Evolutionary conservation across 768 basidiomycete species (phyloP).

Genomic region (Boletus coccyginus): DNA sequence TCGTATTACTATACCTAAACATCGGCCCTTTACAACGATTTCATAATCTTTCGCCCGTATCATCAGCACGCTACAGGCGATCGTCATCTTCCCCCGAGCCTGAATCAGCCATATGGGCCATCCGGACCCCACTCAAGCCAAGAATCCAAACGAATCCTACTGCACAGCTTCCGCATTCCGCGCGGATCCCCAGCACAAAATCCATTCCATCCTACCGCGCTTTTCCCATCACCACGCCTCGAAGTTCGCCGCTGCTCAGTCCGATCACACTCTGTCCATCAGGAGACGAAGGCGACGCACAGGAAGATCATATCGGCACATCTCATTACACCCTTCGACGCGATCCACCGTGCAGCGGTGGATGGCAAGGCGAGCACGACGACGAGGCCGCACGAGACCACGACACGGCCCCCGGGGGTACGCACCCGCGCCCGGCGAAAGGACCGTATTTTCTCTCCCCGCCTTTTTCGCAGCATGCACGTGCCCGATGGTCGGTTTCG

Average conservation of each 20-base stretch:
- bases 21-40: slow-evolving; percentile 23
- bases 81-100: slow-evolving; percentile 26
- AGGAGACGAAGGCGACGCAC: slow-evolving; percentile 46
- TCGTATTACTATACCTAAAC: slow-evolving; percentile 47
- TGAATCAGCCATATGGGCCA: slow-evolving; percentile 37
- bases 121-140: slow-evolving; percentile 44
- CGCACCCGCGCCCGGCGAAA: neutral
- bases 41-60: slow-evolving; percentile 31
- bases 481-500: slow-evolving; percentile 34
- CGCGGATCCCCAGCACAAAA: slow-evolving; percentile 39
- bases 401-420: neutral
- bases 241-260: slow-evolving; percentile 37
- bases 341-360: slow-evolving; percentile 29
- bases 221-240: slow-evolving; percentile 36
- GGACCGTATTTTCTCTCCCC: slow-evolving; percentile 40
- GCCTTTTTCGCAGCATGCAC: slow-evolving; percentile 26
- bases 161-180: slow-evolving; percentile 34
- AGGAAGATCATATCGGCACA: slow-evolving; percentile 44
- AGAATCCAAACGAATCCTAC: slow-evolving; percentile 39
- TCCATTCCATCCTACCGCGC: slow-evolving; percentile 40
- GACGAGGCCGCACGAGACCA: neutral
- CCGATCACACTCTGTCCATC: slow-evolving; percentile 35
- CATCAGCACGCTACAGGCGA: slow-evolving; percentile 29
- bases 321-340: slow-evolving; percentile 45
- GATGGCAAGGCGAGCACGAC: slow-evolving; percentile 32